These are phyloP conservation scores for Chlamydomonas reinhardtii DNA, from an alignment of 163 green algal genomes.

Conservation along the genomic window DNA sequence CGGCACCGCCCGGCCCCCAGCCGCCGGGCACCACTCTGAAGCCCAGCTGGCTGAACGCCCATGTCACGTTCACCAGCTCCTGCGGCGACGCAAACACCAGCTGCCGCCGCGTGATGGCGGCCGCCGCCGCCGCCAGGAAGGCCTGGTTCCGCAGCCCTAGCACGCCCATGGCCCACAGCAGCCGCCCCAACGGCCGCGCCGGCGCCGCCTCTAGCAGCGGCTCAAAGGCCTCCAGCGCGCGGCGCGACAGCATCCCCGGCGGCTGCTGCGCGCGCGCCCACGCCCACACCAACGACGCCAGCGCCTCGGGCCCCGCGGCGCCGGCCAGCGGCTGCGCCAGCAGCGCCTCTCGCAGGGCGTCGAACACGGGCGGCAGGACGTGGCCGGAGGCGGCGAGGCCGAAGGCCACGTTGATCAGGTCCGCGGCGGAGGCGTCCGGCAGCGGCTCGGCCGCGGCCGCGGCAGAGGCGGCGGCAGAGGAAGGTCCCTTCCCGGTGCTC, in stretches of 20 bases:
- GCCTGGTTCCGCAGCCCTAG: conserved; percentile 8
- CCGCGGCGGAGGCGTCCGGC: background rate
- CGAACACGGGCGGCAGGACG: conserved; percentile 22
- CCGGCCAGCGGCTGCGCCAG: conserved; percentile 6
- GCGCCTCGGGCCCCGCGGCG: background rate
- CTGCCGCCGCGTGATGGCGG: background rate
- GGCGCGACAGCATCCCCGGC: background rate
- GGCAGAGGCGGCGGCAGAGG: too few species aligned
- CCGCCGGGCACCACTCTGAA: background rate
- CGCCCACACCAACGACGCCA: conserved; percentile 20
- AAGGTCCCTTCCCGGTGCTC: too few species aligned
- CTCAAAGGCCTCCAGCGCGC: background rate
- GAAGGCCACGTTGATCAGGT: conserved; percentile 38
- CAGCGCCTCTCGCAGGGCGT: conserved; percentile 7
- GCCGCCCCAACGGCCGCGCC: conserved; percentile 11
- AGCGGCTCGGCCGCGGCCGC: too few species aligned
- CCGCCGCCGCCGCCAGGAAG: conserved; percentile 2
- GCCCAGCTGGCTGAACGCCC: conserved; percentile 29
- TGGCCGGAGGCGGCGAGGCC: conserved; percentile 17
- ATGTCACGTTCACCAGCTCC: conserved; percentile 44
- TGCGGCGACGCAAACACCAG: conserved; percentile 30
- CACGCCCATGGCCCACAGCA: conserved; percentile 19
- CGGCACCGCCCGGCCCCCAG: background rate
- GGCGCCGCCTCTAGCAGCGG: conserved; percentile 8
- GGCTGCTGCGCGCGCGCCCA: conserved; percentile 17